phyloP scores from a whole-genome alignment of 1,284 basidiomycete genomes.

The Rhodotorula sp. region DNA sequence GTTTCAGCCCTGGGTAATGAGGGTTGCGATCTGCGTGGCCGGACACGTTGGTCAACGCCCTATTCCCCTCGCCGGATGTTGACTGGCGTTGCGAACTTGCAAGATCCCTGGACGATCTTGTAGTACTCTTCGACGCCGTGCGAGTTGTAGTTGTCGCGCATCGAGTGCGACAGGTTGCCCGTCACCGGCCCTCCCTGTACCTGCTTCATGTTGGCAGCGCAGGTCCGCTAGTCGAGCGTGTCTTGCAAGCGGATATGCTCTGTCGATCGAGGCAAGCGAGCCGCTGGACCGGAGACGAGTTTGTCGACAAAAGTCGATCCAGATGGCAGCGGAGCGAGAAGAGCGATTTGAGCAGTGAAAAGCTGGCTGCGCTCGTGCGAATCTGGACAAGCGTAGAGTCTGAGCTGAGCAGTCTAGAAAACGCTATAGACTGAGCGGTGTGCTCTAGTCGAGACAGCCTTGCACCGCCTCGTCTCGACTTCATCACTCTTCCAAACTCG shows the following conservation, averaged over 20 bases:
- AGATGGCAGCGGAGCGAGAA: too few relatives aligned
- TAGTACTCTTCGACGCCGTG: constrained; percentile 64
- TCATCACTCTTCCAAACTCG: neutral
- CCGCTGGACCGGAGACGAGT: too few relatives aligned
- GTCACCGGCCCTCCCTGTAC: neutral
- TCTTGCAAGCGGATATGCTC: too few relatives aligned
- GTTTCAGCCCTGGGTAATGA: constrained; percentile 65
- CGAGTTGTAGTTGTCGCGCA: constrained; percentile 66
- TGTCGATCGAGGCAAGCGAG: too few relatives aligned
- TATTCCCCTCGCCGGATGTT: neutral
- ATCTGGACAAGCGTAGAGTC: too few relatives aligned
- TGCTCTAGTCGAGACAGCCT: neutral
- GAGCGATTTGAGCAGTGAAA: too few relatives aligned
- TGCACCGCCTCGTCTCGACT: too few relatives aligned
- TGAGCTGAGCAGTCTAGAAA: too few relatives aligned
- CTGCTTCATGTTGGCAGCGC: neutral
- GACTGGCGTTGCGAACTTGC: neutral
- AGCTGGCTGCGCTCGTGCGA: too few relatives aligned
- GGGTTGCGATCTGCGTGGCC: constrained; percentile 60
- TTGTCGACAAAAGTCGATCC: too few relatives aligned
- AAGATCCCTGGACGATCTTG: constrained; percentile 33
- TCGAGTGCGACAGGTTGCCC: constrained; percentile 51
- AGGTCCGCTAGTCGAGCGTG: too few relatives aligned
- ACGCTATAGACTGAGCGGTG: too few relatives aligned
- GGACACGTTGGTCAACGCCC: neutral